Percentiles rank a stretch among this genome's conserved stretches.
phyloP scores from a whole-genome alignment of 257 asterid genomes.

The Catharanthus roseus region DNA sequence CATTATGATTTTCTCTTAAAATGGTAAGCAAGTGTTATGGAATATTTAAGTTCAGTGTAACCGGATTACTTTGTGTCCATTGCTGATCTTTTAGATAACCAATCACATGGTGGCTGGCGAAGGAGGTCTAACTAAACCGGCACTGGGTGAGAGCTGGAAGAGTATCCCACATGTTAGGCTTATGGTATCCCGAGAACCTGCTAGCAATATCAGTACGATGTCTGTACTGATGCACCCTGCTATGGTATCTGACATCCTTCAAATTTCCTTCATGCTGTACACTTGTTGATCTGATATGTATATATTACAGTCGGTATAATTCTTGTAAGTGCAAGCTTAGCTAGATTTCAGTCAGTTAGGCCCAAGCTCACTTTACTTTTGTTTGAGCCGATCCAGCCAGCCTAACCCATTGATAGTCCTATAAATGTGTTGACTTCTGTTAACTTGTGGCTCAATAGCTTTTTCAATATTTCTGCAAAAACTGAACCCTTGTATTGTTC shows the following conservation, averaged over 20 bases:
- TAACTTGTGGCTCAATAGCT: not conserved
- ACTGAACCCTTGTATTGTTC: not conserved
- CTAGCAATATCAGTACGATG: conserved; percentile 38
- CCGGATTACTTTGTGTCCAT: not conserved
- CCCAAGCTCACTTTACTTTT: too few species aligned
- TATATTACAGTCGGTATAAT: too few species aligned
- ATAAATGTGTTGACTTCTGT: not conserved
- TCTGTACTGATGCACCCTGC: conserved; percentile 64
- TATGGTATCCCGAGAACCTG: conserved; percentile 39
- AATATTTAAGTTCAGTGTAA: not conserved
- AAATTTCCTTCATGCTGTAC: not conserved
- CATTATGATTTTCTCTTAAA: not conserved
- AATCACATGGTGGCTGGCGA: conserved; percentile 91
- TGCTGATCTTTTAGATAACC: conserved; percentile 49
- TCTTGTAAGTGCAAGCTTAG: too few species aligned
- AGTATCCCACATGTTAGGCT: conserved; percentile 76
- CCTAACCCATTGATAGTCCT: too few species aligned
- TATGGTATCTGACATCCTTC: conserved; percentile 38
- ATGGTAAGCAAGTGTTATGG: not conserved
- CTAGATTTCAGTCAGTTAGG: too few species aligned
- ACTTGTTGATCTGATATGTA: not conserved
- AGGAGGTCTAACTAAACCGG: conserved; percentile 66
- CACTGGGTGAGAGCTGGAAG: conserved; percentile 94
- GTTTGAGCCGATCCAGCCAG: too few species aligned
- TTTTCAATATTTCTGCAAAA: not conserved